Evolutionary conservation across 1,284 basidiomycete genomes (phyloP), one percentile per base, ranked within the genome.

Genomic region (Cryptococcus sp.): DNA sequence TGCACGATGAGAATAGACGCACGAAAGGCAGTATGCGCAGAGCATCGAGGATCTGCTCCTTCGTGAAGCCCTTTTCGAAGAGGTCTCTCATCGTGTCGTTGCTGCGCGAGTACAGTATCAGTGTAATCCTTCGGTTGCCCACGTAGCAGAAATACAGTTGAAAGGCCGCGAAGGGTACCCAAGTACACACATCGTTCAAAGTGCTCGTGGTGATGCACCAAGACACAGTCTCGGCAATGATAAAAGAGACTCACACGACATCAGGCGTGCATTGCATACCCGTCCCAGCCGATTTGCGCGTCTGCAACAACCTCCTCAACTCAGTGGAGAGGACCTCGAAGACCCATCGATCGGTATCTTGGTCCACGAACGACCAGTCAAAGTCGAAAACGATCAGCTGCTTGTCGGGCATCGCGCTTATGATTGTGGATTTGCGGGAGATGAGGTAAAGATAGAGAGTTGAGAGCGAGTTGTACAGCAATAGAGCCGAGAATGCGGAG

Each of bases 361-460:
- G 93, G 80, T 99, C 95, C 39, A 75, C 61, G n/a, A 78, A 82
- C 62, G 74, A 91, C 94, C 94, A 98, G 84, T 99, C 95, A 81
- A 98, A 98, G 79, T 99, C 95, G 70, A 90, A 98, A 17, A 98
- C 88, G 65, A 98, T 83, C 48, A 97, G 87, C 77, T 95, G 91
- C 67, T 84, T 87, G 60, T 64, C 61, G 62, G 71, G 71, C 46
- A 49, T 64, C 2, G 50, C 22, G 39, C 16, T 6, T 50, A 10
- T 50, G 31, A 11, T 6, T 39, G 42, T 45, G 42, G 3, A 25
- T 45, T 45, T 15, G 42, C n/a, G 2, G n/a, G n/a, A 45, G 13
- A n/a, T 22, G 42, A 45, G 42, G 2, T 6, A 15, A 22, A 19
- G 42, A 45, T 22, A 22, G 42, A 45, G 42, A 45, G 16, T 2